Evolutionary conservation across 73 alveolate genomes (phyloP), one percentile per base, ranked within the genome.

Genomic region (Vitrella brassicaformis): DNA sequence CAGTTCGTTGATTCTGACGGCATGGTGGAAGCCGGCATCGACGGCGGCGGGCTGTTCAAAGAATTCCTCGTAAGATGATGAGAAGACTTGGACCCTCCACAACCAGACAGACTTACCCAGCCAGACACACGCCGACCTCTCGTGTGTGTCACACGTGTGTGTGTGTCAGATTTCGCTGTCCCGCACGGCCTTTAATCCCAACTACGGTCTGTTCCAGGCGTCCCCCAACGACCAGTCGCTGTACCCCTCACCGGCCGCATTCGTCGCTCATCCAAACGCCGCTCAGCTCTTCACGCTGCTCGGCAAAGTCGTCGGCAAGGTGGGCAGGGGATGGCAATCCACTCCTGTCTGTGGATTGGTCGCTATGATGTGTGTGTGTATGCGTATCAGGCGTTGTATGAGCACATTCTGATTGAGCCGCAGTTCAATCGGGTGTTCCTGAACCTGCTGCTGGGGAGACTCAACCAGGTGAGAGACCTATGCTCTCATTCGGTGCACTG

Each of bases 41-140:
- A 82, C 30, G 89, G 89, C 1, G 89, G 89, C n/a, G 89, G 89
- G 28, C 81, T 82, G 31, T 76, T 76, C 70, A 82, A 82, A 56
- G 89, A 82, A 47, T 82, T 82, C 71, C 69, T 82, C 22, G 56
- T 39, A 39, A 39, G 56, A n/a, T n/a, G n/a, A n/a, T n/a, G n/a
- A n/a, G n/a, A n/a, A n/a, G n/a, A n/a, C n/a, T n/a, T n/a, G n/a
- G n/a, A n/a, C n/a, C n/a, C n/a, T n/a, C n/a, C n/a, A n/a, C n/a
- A n/a, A n/a, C n/a, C n/a, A n/a, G n/a, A n/a, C n/a, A n/a, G n/a
- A n/a, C n/a, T n/a, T n/a, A n/a, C n/a, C n/a, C n/a, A n/a, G n/a
- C n/a, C n/a, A n/a, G n/a, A n/a, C n/a, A n/a, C n/a, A n/a, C n/a
- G n/a, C n/a, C n/a, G n/a, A n/a, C n/a, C n/a, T n/a, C n/a, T n/a